Evolutionary conservation across 257 asterid genomes (phyloP).

Genomic region (Nicotiana paniculata): DNA sequence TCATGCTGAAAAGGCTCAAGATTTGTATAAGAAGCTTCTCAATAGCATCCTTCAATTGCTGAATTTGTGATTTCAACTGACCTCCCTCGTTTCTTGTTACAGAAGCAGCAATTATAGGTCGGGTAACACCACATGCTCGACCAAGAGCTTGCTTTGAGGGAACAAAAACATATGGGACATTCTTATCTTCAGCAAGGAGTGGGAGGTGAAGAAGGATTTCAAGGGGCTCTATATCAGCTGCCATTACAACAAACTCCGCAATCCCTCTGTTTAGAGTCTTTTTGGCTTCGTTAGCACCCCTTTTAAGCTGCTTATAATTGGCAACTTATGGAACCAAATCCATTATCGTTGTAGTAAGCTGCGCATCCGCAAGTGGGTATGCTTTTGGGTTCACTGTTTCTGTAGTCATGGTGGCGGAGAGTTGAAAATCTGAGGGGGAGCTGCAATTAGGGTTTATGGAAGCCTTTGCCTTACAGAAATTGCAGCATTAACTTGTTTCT

Average conservation of each 20-base stretch:
- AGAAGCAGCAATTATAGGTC: constrained; percentile 74
- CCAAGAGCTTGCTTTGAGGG: constrained; percentile 73
- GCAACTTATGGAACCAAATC: constrained; percentile 91
- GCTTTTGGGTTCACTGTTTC: constrained; percentile 85
- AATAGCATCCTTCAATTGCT: constrained; percentile 49
- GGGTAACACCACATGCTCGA: constrained; percentile 79
- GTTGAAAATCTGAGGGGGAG: not conserved
- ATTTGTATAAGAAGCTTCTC: constrained; percentile 23
- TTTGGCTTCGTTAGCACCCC: constrained; percentile 96
- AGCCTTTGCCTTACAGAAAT: not conserved
- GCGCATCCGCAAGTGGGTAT: constrained; percentile 77
- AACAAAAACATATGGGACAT: constrained; percentile 67
- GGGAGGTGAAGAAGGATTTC: constrained; percentile 95
- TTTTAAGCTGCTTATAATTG: constrained; percentile 82
- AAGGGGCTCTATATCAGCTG: constrained; percentile 91
- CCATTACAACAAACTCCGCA: constrained; percentile 87
- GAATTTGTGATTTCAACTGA: constrained; percentile 76
- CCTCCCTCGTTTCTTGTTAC: constrained; percentile 78
- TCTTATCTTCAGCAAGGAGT: constrained; percentile 89
- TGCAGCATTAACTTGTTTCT: too few relatives aligned
- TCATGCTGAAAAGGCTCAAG: constrained; percentile 15
- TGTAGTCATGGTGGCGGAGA: constrained; percentile 5
- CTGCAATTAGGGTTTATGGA: not conserved
- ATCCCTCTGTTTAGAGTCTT: constrained; percentile 89
- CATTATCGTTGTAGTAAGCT: constrained; percentile 66